Base-by-base conservation (phyloP, 2,329 filamentous ascomycete species). In the Penicillium brevicompactum region DNA sequence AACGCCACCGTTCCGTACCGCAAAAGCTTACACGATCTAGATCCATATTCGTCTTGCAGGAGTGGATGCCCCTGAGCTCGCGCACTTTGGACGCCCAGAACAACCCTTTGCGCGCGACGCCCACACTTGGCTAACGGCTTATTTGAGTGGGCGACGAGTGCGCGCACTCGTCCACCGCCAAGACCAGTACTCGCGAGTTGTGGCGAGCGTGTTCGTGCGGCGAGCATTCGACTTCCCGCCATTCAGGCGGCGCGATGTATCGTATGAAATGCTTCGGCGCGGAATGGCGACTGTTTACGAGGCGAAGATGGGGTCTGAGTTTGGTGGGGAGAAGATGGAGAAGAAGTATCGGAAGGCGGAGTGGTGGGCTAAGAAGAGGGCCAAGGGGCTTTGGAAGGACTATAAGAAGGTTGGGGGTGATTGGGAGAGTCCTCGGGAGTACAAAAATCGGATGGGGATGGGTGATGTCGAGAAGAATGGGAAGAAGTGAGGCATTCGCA, bases 251-350 rank as follows among this genome's bases (percentile, higher is more conserved):
- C 84, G 83, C 55, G 92, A 99, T 72, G 89, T 99, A 5, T 92
- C 93, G 3, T 77, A 92, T 57, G 89, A 95, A 73, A 95, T 99
- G 92, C 76, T 99, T 58, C 90, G 86, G 76, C 82, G 78, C 21
- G 94, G 94, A 0, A 76, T 95, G 60, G 94, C 93, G 40, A 96
- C 91, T 2, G 88, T 94, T 3, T 99, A 97, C 71, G 94, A 97
- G 76, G 93, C 91, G 27, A 97, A 96, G 75, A 84, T 81, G 5
- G 94, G 93, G 3, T 88, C 85, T 18, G 94, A 97, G 70, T 99
- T 94, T 79, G 94, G 94, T 22, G 85, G 87, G 0, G 78, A 83
- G 53, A 84, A 87, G 65, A 67, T 74, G 62, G 77, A 82, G 62
- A 63, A 62, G 45, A 75, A 71, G 57, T 82, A 82, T 63, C 69